Base-by-base conservation (phyloP, 768 basidiomycete genomes). In the Cubamyces sp. region DNA sequence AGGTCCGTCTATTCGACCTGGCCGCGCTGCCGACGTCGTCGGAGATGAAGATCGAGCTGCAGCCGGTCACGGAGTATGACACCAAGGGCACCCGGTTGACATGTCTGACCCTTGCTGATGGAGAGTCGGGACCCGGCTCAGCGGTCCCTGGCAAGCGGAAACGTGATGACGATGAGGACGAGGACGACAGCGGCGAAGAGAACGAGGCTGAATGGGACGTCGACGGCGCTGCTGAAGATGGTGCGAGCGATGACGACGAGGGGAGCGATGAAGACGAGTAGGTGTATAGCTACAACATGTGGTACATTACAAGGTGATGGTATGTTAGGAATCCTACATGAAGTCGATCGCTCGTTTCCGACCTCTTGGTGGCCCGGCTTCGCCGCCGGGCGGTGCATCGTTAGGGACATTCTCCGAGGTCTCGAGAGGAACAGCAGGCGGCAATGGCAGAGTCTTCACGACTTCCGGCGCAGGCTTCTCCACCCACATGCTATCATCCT, bases 71-170 rank as follows among this genome's bases (percentile, higher is more conserved):
- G 1, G 81, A 75, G 50, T 95, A 94, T 71, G 90, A 96, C 74
- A 88, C 92, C 5, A 93, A 92, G 66, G 92, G 92, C 9, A 93
- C 86, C 34, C 81, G 96, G 26, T 72, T 98, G 71, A 96, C 92
- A 8, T 95, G 94, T 62, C 70, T 86, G 30, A 77, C 84, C 19
- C 68, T 87, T 14, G 86, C 85, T 7, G 85, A 86, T 53, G 84
- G 82, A 8, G 74, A 75, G 14, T 66, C 66, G 7, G 68, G 54
- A 18, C 68, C 62, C 21, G 66, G 49, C 3, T 64, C 56, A 2
- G 65, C 55, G 5, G 65, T 46, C 30, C 73, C 54, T 55, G 67
- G 74, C 50, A 81, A 80, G 68, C 73, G 78, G 60, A 82, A 78
- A 56, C 69, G 78, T 16, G 57, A 56, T 1, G 61, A 54, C 42